phyloP scores from a whole-genome alignment of 2,329 filamentous ascomycete genomes.

The Cladosporium austrohemisphaericum region DNA sequence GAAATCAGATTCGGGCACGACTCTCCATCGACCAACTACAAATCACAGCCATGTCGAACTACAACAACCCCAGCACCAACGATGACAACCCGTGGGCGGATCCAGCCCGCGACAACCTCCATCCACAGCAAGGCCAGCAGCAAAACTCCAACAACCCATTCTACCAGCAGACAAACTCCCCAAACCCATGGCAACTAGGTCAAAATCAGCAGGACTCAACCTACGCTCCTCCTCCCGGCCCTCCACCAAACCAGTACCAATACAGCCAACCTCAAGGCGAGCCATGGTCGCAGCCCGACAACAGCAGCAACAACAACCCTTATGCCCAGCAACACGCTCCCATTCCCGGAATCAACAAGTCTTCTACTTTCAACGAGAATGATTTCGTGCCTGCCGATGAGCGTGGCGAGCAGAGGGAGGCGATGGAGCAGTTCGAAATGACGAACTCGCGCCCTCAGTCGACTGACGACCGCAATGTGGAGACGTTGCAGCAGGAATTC shows the following conservation, averaged over 20 bases:
- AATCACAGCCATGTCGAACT: slow-evolving; percentile 9
- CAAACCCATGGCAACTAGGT: slow-evolving; percentile 15
- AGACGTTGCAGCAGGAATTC: slow-evolving; percentile 41
- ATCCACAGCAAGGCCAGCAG: slow-evolving; percentile 1
- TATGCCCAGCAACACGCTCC: neutral
- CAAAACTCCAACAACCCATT: slow-evolving; percentile 12
- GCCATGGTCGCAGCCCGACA: slow-evolving; percentile 13
- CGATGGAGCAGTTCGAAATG: slow-evolving; percentile 44
- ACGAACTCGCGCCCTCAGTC: slow-evolving; percentile 34
- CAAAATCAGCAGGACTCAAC: slow-evolving; percentile 9
- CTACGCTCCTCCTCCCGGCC: slow-evolving; percentile 16
- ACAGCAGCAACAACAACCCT: slow-evolving; percentile 4
- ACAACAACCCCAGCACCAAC: slow-evolving; percentile 4
- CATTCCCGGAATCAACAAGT: neutral
- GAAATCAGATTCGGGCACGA: too few species aligned
- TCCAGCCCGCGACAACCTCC: slow-evolving; percentile 12
- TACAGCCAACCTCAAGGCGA: slow-evolving; percentile 5
- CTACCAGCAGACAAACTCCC: slow-evolving; percentile 15
- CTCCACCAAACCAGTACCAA: slow-evolving; percentile 12
- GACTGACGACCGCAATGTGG: slow-evolving; percentile 41
- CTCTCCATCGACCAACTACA: neutral
- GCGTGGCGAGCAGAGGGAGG: slow-evolving; percentile 35
- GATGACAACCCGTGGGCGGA: slow-evolving; percentile 16
- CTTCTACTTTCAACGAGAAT: slow-evolving; percentile 32
- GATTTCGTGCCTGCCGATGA: slow-evolving; percentile 39